Base-by-base conservation (phyloP, 768 basidiomycete genomes). In the Cystofilobasidium bisporidii region DNA sequence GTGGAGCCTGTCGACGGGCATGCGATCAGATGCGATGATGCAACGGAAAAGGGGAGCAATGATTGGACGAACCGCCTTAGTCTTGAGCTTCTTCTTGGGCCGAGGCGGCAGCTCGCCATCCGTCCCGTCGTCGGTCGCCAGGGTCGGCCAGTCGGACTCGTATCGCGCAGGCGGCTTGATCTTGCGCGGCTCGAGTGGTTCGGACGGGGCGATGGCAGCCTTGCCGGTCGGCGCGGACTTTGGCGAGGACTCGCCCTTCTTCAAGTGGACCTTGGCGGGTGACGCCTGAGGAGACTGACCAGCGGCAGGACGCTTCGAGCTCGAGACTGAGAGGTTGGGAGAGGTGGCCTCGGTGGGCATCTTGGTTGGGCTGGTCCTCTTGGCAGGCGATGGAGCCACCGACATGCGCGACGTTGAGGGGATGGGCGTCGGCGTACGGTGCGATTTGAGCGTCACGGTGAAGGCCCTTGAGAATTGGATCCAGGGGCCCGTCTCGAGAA, bases 161-260 rank as follows among this genome's bases (percentile, higher is more conserved):
- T 4, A 24, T 6, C 47, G 47, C 47, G 47, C 47, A 6, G 47
- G 47, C 10, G 47, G 22, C 47, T 48, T 48, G 47, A 48, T 48
- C 47, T 48, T 48, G 47, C 47, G 47, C 47, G 47, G 47, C n/a
- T 48, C 22, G 47, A 48, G 47, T n/a, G n/a, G n/a, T n/a, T n/a
- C n/a, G n/a, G n/a, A n/a, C n/a, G n/a, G n/a, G n/a, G n/a, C n/a
- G n/a, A n/a, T n/a, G n/a, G n/a, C n/a, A n/a, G n/a, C n/a, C n/a
- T n/a, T n/a, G n/a, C n/a, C n/a, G n/a, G 8, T 20, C 8, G 41
- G 15, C 18, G 12, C 11, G 41, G 11, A 17, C 41, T 5, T 43
- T 14, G n/a, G n/a, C 47, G n/a, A n/a, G 22, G n/a, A 22, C 4
- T 48, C n/a, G 47, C 47, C 4, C 47, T 43, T 43, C 41, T 43